Evolutionary conservation across 306 rosid genomes (phyloP).

Genomic region (Urtica urens): DNA sequence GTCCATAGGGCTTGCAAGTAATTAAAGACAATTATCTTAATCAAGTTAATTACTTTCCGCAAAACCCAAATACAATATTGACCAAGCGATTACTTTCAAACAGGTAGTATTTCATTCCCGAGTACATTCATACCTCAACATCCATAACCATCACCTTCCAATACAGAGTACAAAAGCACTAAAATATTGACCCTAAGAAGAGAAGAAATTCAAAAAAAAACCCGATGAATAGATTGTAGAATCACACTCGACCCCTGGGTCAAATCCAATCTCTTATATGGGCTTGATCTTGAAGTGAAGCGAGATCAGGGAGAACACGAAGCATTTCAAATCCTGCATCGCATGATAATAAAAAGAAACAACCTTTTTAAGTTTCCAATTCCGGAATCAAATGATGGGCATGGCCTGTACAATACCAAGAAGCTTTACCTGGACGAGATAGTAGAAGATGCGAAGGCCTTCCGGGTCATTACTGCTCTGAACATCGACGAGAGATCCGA

Average conservation of each 20-base stretch:
- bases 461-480: constrained; percentile 97
- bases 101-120: too few relatives aligned
- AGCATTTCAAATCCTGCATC: constrained; percentile 89
- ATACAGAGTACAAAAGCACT: background rate
- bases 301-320: constrained; percentile 86
- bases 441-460: constrained; percentile 98
- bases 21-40: background rate
- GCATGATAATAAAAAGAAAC: constrained; percentile 15
- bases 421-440: constrained; percentile 77
- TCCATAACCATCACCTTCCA: background rate
- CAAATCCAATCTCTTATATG: constrained; percentile 34
- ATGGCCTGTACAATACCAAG: background rate
- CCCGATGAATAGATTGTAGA: constrained; percentile 7
- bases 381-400: background rate
- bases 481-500: constrained; percentile 94
- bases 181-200: constrained; percentile 11
- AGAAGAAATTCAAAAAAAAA: background rate
- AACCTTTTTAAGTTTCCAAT: background rate
- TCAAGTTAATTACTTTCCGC: background rate
- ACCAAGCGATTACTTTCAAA: too few relatives aligned
- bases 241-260: constrained; percentile 9
- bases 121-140: background rate
- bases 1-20: background rate
- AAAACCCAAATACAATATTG: background rate
- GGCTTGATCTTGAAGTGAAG: constrained; percentile 98